Conservation (phyloP, 306 rosid species). For the Dalbergia cultrata region DNA sequence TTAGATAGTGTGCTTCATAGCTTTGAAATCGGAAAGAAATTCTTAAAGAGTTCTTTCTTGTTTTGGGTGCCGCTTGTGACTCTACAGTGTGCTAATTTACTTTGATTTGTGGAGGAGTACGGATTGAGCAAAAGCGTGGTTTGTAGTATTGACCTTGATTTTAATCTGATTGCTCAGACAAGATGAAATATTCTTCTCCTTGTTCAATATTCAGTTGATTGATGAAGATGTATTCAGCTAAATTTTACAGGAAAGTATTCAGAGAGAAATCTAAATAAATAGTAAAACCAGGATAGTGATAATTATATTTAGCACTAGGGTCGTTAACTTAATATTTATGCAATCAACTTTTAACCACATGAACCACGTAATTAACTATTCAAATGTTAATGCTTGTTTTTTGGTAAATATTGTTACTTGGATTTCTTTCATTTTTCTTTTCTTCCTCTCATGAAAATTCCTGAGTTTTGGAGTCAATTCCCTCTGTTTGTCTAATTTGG, state of each 20-base stretch:
- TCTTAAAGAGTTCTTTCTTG: neutral
- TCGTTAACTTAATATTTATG: neutral
- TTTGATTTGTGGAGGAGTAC: slow-evolving; percentile 1
- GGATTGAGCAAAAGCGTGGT: slow-evolving; percentile 5
- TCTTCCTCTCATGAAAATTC: neutral
- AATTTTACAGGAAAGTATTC: neutral
- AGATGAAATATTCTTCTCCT: neutral
- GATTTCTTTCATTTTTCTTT: neutral
- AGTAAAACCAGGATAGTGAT: neutral
- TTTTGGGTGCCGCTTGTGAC: neutral
- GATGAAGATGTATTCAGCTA: neutral
- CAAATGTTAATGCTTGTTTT: neutral
- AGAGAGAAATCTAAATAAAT: neutral
- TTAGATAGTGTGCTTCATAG: neutral
- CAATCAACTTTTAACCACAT: slow-evolving; percentile 17
- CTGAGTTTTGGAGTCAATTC: slow-evolving; percentile 3
- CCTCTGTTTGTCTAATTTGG: slow-evolving; percentile 11
- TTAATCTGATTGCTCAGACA: slow-evolving; percentile 14
- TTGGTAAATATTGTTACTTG: neutral
- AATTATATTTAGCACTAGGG: neutral
- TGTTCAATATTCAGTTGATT: neutral
- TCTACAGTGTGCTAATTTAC: neutral
- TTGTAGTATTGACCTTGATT: slow-evolving; percentile 9
- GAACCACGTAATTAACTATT: neutral
- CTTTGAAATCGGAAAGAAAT: slow-evolving; percentile 9